These are phyloP conservation scores for Amaranthus hypochondriacus DNA, from an alignment of 148 eudicot species.

Conservation along the genomic window DNA sequence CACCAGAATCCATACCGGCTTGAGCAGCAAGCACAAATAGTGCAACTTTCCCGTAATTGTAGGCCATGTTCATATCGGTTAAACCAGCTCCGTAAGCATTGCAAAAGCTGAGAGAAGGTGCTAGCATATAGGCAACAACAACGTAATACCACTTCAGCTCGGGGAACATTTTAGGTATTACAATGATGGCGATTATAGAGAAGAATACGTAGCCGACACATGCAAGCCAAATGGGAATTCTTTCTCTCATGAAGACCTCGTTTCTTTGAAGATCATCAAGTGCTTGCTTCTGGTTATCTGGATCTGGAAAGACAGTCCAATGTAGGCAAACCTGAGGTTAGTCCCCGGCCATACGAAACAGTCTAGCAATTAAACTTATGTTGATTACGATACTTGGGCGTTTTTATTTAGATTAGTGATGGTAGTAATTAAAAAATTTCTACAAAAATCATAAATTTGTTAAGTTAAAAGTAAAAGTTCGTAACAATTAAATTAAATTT, in stretches of 20 bases:
- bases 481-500: too few relatives aligned
- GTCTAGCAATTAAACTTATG: too few relatives aligned
- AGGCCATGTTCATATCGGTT: conserved; percentile 92
- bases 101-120: conserved; percentile 84
- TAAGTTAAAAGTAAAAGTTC: too few relatives aligned
- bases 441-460: too few relatives aligned
- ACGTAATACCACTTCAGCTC: conserved; percentile 80
- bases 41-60: conserved; percentile 88
- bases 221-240: conserved; percentile 73
- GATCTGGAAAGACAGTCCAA: conserved; percentile 24
- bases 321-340: background rate
- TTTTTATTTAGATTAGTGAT: too few relatives aligned
- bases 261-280: conserved; percentile 52
- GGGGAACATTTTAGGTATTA: conserved; percentile 74
- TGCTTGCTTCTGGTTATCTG: conserved; percentile 33
- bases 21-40: conserved; percentile 68
- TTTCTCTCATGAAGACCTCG: conserved; percentile 55
- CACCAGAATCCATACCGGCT: conserved; percentile 52
- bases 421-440: too few relatives aligned
- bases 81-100: conserved; percentile 92
- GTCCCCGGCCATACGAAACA: too few relatives aligned
- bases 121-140: conserved; percentile 57
- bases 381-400: too few relatives aligned
- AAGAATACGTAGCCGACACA: conserved; percentile 53
- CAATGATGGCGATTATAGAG: conserved; percentile 53